Evolutionary conservation across 805 yeast species (phyloP).

Genomic region (Blastobotrys terrestris): DNA sequence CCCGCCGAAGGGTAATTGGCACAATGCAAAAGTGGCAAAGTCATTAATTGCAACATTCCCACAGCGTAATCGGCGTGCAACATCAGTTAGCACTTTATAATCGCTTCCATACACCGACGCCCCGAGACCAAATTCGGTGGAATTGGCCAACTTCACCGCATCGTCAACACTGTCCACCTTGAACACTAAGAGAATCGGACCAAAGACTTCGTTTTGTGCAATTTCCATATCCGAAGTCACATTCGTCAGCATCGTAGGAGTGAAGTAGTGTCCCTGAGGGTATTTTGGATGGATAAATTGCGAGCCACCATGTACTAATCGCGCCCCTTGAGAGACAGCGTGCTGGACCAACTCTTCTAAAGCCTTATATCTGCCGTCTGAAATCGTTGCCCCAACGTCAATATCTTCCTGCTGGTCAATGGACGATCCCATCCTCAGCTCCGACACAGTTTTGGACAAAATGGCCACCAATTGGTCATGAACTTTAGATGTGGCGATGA

Average conservation of each 20-base stretch:
- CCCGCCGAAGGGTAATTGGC: slow-evolving; percentile 98
- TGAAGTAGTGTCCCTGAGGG: slow-evolving; percentile 91
- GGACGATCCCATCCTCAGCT: slow-evolving; percentile 77
- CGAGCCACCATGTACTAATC: slow-evolving; percentile 71
- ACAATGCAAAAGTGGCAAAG: slow-evolving; percentile 92
- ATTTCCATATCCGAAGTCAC: slow-evolving; percentile 72
- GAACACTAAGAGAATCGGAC: slow-evolving; percentile 80
- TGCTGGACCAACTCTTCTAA: slow-evolving; percentile 62
- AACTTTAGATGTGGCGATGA: slow-evolving; percentile 66
- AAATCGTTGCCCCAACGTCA: slow-evolving; percentile 95
- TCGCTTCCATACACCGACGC: slow-evolving; percentile 78
- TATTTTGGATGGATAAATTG: slow-evolving; percentile 81
- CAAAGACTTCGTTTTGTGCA: slow-evolving; percentile 89
- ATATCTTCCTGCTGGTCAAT: slow-evolving; percentile 86
- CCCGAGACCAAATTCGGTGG: slow-evolving; percentile 86
- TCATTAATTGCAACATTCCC: slow-evolving; percentile 98
- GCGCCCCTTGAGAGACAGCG: slow-evolving; percentile 80
- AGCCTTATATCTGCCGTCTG: slow-evolving; percentile 62
- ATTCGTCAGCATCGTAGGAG: slow-evolving; percentile 81
- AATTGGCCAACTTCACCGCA: slow-evolving; percentile 73
- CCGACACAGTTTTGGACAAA: slow-evolving; percentile 50
- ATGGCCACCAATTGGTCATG: slow-evolving; percentile 58
- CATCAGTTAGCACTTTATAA: slow-evolving; percentile 49
- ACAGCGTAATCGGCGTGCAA: slow-evolving; percentile 59
- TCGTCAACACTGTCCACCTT: slow-evolving; percentile 60